These are phyloP conservation scores for Beta macrorhiza DNA, from an alignment of 179 eudicot genomes.

Conservation along the genomic window DNA sequence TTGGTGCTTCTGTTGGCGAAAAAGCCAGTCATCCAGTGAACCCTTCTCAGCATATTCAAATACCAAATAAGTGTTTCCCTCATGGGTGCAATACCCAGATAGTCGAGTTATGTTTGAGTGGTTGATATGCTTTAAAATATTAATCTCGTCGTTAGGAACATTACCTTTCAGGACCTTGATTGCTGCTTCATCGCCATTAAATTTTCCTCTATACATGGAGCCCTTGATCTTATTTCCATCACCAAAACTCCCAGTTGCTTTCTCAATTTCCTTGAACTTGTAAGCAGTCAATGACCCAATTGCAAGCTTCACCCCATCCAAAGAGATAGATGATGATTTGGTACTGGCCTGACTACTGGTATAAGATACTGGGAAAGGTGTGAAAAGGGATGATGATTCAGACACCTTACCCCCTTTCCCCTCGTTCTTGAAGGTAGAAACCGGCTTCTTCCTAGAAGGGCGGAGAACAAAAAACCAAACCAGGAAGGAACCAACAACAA, in stretches of 20 bases:
- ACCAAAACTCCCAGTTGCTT: too few species aligned
- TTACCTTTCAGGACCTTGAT: too few species aligned
- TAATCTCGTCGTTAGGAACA: too few species aligned
- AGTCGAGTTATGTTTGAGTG: too few species aligned
- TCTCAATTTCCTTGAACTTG: too few species aligned
- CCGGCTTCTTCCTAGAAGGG: constrained; percentile 25
- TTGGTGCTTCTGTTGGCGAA: constrained; percentile 17
- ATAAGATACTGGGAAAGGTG: constrained; percentile 28
- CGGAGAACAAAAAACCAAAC: constrained; percentile 35
- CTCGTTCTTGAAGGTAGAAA: background rate
- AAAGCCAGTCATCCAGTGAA: constrained; percentile 53
- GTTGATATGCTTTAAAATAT: too few species aligned
- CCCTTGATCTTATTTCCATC: too few species aligned
- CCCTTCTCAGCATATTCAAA: constrained; percentile 74
- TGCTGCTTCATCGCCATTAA: too few species aligned
- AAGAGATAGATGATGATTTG: constrained; percentile 38
- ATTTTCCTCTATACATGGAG: too few species aligned
- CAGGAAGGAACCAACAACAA: constrained; percentile 16
- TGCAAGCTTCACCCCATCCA: constrained; percentile 47
- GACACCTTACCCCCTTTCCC: constrained; percentile 12
- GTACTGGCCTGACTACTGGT: constrained; percentile 18
- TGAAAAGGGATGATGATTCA: constrained; percentile 19
- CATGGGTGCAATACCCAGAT: constrained; percentile 19
- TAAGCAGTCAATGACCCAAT: constrained; percentile 28
- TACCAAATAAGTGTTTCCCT: constrained; percentile 74